Percentiles rank a stretch among this genome's conserved stretches.
phyloP scores from a whole-genome alignment of 192 early-diverging fungal genomes.

The Tieghemiomyces parasiticus region DNA sequence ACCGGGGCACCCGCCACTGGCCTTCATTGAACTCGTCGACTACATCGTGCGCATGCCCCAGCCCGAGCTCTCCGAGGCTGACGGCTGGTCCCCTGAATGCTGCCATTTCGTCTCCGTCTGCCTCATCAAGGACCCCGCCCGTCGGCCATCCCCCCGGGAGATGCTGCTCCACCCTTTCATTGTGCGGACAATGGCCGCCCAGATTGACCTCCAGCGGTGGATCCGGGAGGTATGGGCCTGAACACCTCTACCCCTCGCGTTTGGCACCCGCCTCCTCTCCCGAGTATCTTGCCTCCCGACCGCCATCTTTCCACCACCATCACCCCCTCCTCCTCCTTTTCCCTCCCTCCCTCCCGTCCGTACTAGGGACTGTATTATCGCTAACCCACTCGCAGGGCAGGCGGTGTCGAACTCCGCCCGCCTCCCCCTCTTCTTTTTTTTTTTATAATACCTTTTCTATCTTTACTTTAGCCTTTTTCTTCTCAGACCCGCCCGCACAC shows the following conservation, averaged over 20 bases:
- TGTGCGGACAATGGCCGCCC: conserved; percentile 32
- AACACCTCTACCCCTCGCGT: neutral
- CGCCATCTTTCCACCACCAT: too few relatives aligned
- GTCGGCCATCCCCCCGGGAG: conserved; percentile 44
- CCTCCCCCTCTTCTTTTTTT: too few relatives aligned
- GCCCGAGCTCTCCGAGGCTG: conserved; percentile 54
- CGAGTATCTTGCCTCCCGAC: too few relatives aligned
- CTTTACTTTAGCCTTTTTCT: too few relatives aligned
- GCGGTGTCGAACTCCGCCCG: too few relatives aligned
- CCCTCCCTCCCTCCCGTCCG: too few relatives aligned
- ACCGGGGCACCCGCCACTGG: conserved; percentile 50
- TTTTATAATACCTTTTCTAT: too few relatives aligned
- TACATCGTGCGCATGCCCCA: conserved; percentile 84
- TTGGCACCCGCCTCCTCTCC: neutral
- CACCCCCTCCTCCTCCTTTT: too few relatives aligned
- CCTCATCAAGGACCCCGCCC: conserved; percentile 55
- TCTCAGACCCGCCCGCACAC: too few relatives aligned
- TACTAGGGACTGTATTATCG: too few relatives aligned
- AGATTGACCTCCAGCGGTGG: conserved; percentile 54
- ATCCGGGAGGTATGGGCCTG: conserved; percentile 50
- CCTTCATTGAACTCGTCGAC: conserved; percentile 86
- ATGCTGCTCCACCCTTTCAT: conserved; percentile 64
- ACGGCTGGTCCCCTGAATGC: conserved; percentile 25
- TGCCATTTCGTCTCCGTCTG: conserved; percentile 33
- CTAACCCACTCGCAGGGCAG: too few relatives aligned